These are phyloP conservation scores for Sarocladium brachiariae DNA, from an alignment of 2,329 filamentous ascomycete genomes.

Conservation along the genomic window DNA sequence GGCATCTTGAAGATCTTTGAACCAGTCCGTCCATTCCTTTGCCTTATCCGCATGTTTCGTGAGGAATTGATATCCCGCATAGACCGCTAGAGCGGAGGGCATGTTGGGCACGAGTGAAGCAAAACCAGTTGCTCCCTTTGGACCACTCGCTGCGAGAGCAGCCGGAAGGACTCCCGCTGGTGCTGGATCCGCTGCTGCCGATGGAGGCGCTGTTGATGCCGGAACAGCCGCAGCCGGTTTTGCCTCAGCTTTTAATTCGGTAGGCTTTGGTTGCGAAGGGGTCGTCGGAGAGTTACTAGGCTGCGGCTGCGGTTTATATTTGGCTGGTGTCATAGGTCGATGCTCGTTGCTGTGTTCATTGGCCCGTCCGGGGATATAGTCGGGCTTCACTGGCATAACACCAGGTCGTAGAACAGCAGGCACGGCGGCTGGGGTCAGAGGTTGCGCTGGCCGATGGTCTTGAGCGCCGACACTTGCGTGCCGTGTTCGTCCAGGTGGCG, in stretches of 20 bases:
- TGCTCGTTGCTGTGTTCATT: not conserved
- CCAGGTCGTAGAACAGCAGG: not conserved
- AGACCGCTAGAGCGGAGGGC: constrained; percentile 20
- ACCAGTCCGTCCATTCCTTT: constrained; percentile 28
- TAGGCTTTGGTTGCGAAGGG: not conserved
- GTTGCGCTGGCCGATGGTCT: not conserved
- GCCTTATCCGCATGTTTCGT: constrained; percentile 23
- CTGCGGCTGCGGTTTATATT: constrained; percentile 14
- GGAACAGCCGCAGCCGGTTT: not conserved
- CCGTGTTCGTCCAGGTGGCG: not conserved
- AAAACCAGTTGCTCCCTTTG: not conserved
- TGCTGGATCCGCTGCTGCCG: not conserved
- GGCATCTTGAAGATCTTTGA: constrained; percentile 23
- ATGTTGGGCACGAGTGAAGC: constrained; percentile 17
- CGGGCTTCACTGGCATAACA: constrained; percentile 4
- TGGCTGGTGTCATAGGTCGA: constrained; percentile 11
- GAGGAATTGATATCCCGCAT: constrained; percentile 20
- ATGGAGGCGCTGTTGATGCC: not conserved
- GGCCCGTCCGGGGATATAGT: not conserved
- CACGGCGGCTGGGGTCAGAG: not conserved
- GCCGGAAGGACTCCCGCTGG: not conserved
- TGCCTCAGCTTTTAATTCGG: not conserved
- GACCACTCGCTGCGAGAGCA: not conserved
- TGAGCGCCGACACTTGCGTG: constrained; percentile 5
- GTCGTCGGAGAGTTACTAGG: not conserved